These are phyloP conservation scores for Coemansia sp. DNA, from an alignment of 192 early-diverging fungal genomes.

Conservation along the genomic window DNA sequence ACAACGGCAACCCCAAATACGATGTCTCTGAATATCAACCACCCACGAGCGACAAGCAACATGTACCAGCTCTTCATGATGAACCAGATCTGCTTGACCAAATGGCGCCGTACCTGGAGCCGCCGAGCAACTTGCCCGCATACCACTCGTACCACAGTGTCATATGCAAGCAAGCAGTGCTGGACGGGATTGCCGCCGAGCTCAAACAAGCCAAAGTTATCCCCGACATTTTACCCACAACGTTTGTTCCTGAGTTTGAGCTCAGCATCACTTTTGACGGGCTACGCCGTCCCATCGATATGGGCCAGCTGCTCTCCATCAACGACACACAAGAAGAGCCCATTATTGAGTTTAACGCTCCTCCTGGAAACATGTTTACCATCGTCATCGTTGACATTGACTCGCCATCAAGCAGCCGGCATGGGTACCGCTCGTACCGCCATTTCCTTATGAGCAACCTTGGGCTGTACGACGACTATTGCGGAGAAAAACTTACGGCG, in stretches of 20 bases:
- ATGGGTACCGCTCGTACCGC: conserved; percentile 34
- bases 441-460: conserved; percentile 35
- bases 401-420: conserved; percentile 15
- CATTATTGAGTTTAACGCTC: conserved; percentile 31
- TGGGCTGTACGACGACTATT: conserved; percentile 1
- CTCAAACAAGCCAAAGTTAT: conserved; percentile 15
- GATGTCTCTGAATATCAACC: neutral
- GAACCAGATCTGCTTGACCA: conserved; percentile 13
- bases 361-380: conserved; percentile 17
- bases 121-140: neutral
- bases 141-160: neutral
- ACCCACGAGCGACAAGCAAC: no score
- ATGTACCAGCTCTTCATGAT: neutral
- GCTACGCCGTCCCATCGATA: neutral
- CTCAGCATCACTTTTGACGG: conserved; percentile 17
- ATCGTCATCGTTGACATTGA: conserved; percentile 39
- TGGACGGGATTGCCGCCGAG: conserved; percentile 1
- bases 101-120: conserved; percentile 13
- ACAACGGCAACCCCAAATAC: no score
- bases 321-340: conserved; percentile 23
- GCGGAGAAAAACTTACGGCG: conserved; percentile 1
- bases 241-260: conserved; percentile 31
- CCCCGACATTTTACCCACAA: conserved; percentile 16
- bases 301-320: conserved; percentile 33
- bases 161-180: neutral